phyloP scores from a whole-genome alignment of 306 rosid species.

The Vachellia collinsii region DNA sequence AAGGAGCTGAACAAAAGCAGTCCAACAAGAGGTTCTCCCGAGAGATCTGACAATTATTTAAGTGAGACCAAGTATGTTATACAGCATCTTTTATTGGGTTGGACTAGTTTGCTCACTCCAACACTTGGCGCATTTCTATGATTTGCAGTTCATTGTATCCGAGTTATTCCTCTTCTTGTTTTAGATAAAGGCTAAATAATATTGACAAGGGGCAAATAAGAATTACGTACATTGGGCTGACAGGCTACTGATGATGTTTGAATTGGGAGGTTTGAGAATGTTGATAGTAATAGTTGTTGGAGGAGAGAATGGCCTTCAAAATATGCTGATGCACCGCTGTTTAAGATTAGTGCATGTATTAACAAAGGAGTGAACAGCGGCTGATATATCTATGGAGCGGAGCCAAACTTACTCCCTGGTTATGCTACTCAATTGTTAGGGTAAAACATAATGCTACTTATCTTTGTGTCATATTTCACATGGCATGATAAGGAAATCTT shows the following conservation, averaged over 20 bases:
- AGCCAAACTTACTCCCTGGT: background rate
- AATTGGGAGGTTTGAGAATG: background rate
- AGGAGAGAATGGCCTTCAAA: background rate
- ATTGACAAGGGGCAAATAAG: background rate
- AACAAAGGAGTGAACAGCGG: background rate
- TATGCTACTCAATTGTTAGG: slow-evolving; percentile 9
- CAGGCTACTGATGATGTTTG: background rate
- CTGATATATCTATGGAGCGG: background rate
- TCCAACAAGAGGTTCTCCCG: slow-evolving; percentile 42
- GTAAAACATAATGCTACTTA: slow-evolving; percentile 19
- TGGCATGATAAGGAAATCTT: slow-evolving; percentile 32
- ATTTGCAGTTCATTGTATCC: background rate
- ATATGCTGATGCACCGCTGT: background rate
- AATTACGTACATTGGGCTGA: background rate
- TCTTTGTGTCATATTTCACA: slow-evolving; percentile 17
- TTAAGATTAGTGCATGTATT: background rate
- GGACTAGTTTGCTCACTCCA: slow-evolving; percentile 5
- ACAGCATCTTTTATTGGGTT: background rate
- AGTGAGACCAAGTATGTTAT: slow-evolving; percentile 71
- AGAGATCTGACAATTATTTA: slow-evolving; percentile 66
- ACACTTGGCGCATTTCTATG: background rate
- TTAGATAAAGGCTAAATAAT: background rate
- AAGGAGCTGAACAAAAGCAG: slow-evolving; percentile 38
- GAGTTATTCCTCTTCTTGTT: background rate
- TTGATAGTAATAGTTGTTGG: background rate